Base-by-base conservation (phyloP, 2,329 filamentous ascomycete genomes). In the Arthrobotrys sinensis region DNA sequence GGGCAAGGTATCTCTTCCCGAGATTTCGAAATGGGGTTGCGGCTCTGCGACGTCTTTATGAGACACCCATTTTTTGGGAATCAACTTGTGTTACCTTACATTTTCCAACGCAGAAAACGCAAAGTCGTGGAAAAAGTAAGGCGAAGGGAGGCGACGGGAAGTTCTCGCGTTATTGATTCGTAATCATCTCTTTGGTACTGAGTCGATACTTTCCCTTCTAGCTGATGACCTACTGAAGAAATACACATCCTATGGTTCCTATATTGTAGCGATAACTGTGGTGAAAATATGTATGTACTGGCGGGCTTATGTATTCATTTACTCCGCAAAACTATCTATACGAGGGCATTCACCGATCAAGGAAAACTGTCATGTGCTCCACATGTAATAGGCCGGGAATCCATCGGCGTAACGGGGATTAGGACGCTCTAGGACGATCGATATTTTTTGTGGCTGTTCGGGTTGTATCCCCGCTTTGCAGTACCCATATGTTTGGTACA, bases 81-180 rank as follows among this genome's bases (percentile, higher is more conserved):
- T 28, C 24, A 2, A 38, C 36, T n/a, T 45, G 55, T 60, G 55
- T 60, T 24, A 60, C 55, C 55, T 43, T 60, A 1, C 11, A 60
- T 43, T 60, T 21, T 43, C 34, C 55, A 60, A 60, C 55, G 55
- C 55, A 28, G 36, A 43, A 60, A 60, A 60, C 55, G 55, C 55
- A 60, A 43, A 32, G 5, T 28, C 28, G 16, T 40, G 55, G 10
- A 16, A 12, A 28, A 43, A 60, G 16, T 16, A 24, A 60, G 36
- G 55, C 55, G 19, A 60, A 28, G n/a, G 34, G 36, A 43, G 55
- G 55, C 55, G 55, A 60, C 34, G 55, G 55, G 4, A 10, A 12
- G 10, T 60, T 19, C n/a, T 43, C 48, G 48, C 21, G 24, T 10
- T 52, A 12, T 28, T 60, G 55, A 43, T 60, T 60, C 55, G 55